These are phyloP conservation scores for Podila epicladia DNA, from an alignment of 192 early-diverging fungal species.

Conservation along the genomic window DNA sequence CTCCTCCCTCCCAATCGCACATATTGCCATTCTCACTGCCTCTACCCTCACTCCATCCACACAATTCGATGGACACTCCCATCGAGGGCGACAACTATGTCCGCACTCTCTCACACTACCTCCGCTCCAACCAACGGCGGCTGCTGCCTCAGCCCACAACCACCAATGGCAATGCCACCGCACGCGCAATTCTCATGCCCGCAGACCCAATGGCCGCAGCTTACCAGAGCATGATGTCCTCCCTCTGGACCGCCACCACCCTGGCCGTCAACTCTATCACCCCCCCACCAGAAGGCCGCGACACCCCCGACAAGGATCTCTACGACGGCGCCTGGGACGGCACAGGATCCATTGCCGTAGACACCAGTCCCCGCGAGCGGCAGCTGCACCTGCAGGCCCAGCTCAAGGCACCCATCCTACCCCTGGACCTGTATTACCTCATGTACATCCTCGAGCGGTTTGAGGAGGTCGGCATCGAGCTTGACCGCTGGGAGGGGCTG, in stretches of 20 bases:
- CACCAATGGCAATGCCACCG: constrained; percentile 14
- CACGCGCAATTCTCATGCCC: constrained; percentile 37
- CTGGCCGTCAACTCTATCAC: constrained; percentile 50
- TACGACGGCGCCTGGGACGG: constrained; percentile 46
- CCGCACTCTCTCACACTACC: constrained; percentile 63
- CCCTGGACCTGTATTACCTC: constrained; percentile 44
- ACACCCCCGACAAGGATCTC: constrained; percentile 24
- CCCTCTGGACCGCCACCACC: constrained; percentile 50
- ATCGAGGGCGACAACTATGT: constrained; percentile 63
- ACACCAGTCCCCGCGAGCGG: constrained; percentile 28
- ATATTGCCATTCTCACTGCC: neutral
- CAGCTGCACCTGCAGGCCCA: constrained; percentile 46
- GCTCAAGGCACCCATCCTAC: constrained; percentile 46
- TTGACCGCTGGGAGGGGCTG: constrained; percentile 40
- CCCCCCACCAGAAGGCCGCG: constrained; percentile 8
- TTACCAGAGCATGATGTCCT: constrained; percentile 53
- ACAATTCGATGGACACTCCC: constrained; percentile 41
- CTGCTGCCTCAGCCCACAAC: constrained; percentile 22
- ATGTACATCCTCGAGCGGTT: constrained; percentile 46
- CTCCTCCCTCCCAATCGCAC: neutral
- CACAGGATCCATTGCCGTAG: constrained; percentile 31
- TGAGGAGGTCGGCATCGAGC: constrained; percentile 38
- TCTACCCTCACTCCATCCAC: neutral
- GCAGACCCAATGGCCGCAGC: constrained; percentile 50
- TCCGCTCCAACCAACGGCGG: constrained; percentile 60